Evolutionary conservation across 768 basidiomycete species (phyloP).

Genomic region (Tylopilus vinaceipallidus): DNA sequence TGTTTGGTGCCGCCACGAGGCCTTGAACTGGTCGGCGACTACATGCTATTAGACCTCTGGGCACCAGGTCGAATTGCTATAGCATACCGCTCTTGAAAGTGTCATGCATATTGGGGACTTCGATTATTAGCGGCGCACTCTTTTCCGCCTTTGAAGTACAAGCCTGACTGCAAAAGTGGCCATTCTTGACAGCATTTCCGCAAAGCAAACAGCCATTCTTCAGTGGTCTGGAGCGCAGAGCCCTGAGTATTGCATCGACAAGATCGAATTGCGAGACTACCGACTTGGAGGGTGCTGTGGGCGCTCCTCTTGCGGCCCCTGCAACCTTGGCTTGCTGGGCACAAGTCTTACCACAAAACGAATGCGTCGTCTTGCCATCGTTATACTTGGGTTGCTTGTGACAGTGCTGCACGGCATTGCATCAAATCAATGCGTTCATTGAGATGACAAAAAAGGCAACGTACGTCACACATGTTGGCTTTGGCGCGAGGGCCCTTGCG

Average conservation of each 20-base stretch:
- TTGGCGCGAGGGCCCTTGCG: slow-evolving; percentile 25
- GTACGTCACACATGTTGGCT: slow-evolving; percentile 50
- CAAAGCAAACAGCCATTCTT: slow-evolving; percentile 59
- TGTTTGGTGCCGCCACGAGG: slow-evolving; percentile 65
- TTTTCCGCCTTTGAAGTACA: slow-evolving; percentile 56
- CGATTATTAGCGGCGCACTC: slow-evolving; percentile 54
- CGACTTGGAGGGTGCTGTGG: slow-evolving; percentile 30
- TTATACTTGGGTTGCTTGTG: slow-evolving; percentile 57
- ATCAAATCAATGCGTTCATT: slow-evolving; percentile 2
- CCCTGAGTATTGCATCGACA: slow-evolving; percentile 32
- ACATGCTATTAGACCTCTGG: slow-evolving; percentile 1
- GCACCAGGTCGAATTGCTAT: neutral
- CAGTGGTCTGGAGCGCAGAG: slow-evolving; percentile 30
- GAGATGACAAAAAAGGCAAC: slow-evolving; percentile 19
- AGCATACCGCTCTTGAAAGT: slow-evolving; percentile 64
- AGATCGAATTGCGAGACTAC: slow-evolving; percentile 21
- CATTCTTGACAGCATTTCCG: slow-evolving; percentile 55
- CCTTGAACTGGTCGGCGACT: slow-evolving; percentile 68
- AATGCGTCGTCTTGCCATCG: slow-evolving; percentile 57
- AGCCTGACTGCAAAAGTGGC: slow-evolving; percentile 59
- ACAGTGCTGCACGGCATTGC: slow-evolving; percentile 44
- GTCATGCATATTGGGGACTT: slow-evolving; percentile 55
- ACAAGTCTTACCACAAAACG: slow-evolving; percentile 64
- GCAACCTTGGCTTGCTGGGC: slow-evolving; percentile 44
- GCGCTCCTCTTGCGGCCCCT: slow-evolving; percentile 23